These are phyloP conservation scores for Hepatocystis sp. DNA, from an alignment of 169 alveolate genomes.

Conservation along the genomic window DNA sequence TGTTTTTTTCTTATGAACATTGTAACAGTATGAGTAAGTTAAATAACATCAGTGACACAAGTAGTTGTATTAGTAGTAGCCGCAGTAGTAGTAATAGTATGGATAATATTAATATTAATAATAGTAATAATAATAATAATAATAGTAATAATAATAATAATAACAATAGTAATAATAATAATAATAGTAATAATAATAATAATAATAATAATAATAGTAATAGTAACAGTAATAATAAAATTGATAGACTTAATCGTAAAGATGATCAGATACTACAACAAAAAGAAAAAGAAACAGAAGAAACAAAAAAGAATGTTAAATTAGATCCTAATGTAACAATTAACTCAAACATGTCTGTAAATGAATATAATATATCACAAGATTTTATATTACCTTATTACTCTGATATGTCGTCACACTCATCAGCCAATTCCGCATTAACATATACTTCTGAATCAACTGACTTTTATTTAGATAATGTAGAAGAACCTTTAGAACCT, in stretches of 20 bases:
- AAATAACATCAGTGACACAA: too few species aligned
- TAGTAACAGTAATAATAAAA: not conserved
- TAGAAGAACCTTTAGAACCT: constrained; percentile 54
- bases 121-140: not conserved
- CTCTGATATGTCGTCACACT: constrained; percentile 67
- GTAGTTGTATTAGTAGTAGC: too few species aligned
- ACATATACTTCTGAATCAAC: constrained; percentile 70
- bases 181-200: not conserved
- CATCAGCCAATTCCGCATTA: constrained; percentile 51
- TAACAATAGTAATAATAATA: not conserved
- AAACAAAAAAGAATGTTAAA: not conserved
- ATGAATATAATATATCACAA: constrained; percentile 15
- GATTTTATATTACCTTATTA: constrained; percentile 18
- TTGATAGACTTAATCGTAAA: not conserved
- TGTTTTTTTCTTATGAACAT: too few species aligned
- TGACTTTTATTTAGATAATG: constrained; percentile 35
- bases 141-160: constrained; percentile 1
- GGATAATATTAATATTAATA: too few species aligned
- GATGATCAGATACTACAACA: not conserved
- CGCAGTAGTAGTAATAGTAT: too few species aligned
- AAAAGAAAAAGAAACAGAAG: not conserved
- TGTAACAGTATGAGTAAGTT: too few species aligned
- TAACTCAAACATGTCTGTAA: not conserved
- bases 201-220: not conserved
- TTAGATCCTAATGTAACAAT: not conserved